A percentile compares a stretch with the other conserved stretches of the same genome.
Conservation (phyloP, 306 rosid genomes). For the Hippophae rhamnoides region DNA sequence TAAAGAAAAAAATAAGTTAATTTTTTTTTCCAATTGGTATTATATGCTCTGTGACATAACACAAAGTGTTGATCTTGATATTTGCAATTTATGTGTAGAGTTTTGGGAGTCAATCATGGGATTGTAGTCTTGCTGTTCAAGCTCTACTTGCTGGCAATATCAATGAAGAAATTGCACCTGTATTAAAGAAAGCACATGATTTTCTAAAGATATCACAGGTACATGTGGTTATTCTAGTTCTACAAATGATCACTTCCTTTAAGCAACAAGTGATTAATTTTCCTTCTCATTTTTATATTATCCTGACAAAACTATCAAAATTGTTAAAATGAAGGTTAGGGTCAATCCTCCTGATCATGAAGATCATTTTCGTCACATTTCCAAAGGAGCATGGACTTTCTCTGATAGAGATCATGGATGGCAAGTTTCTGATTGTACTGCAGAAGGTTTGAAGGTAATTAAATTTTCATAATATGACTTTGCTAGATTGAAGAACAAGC, state of each 20-base stretch:
- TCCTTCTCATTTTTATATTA: too few species aligned
- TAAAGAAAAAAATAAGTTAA: neutral
- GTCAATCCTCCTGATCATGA: conserved; percentile 41
- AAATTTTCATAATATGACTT: too few species aligned
- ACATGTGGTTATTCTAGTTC: neutral
- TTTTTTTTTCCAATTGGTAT: neutral
- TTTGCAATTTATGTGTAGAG: conserved; percentile 4
- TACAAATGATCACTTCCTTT: neutral
- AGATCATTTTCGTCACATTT: conserved; percentile 45
- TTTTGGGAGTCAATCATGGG: conserved; percentile 38
- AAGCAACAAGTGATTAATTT: neutral
- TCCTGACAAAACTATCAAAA: neutral
- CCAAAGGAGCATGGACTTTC: conserved; percentile 79
- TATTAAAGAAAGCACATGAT: conserved; percentile 20
- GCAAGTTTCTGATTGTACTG: conserved; percentile 83
- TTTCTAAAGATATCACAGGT: conserved; percentile 26
- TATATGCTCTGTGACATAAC: neutral
- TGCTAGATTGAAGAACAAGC: neutral
- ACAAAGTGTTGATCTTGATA: neutral
- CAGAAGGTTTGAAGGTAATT: conserved; percentile 60
- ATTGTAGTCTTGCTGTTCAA: conserved; percentile 25
- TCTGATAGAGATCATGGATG: conserved; percentile 83
- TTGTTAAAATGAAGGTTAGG: conserved; percentile 25
- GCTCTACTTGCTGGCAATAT: conserved; percentile 24
- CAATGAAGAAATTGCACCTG: conserved; percentile 6